These are phyloP conservation scores for Fusarium nodosum DNA, from an alignment of 2,329 filamentous ascomycete species.

Conservation along the genomic window DNA sequence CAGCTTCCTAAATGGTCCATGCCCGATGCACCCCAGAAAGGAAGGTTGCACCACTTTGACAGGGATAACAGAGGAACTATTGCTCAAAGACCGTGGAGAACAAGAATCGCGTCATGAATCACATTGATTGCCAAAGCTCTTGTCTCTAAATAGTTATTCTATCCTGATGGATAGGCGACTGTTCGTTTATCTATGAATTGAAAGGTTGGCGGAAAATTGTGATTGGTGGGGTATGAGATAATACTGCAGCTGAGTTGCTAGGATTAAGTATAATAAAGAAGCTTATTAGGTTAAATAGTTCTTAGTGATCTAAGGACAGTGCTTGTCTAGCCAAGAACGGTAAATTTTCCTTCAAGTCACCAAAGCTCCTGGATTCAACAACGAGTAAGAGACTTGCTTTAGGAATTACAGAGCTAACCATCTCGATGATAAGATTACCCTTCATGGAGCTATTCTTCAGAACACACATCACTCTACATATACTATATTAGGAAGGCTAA, in stretches of 20 bases:
- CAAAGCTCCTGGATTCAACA: too few species aligned
- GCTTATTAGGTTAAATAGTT: too few species aligned
- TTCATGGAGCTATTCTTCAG: neutral
- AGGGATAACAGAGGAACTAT: conserved; percentile 2
- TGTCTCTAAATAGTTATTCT: neutral
- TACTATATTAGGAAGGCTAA: fast-evolving
- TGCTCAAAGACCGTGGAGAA: conserved; percentile 4
- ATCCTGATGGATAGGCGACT: neutral
- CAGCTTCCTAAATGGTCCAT: conserved; percentile 15
- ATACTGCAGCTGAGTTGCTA: too few species aligned
- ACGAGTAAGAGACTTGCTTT: too few species aligned
- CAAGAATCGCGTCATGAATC: neutral
- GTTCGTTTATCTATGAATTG: neutral
- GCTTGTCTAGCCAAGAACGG: too few species aligned
- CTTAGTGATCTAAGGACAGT: too few species aligned
- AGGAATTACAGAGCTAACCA: too few species aligned
- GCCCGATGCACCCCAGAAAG: conserved; percentile 9
- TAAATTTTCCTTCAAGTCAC: too few species aligned
- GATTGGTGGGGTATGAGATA: neutral
- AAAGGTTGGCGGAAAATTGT: neutral
- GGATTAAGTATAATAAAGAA: too few species aligned
- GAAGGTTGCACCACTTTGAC: conserved; percentile 1
- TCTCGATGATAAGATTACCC: too few species aligned
- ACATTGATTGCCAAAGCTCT: neutral
- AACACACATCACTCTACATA: conserved; percentile 1